Evolutionary conservation across 441 rosid genomes (phyloP).

Genomic region (Euphorbia schlechtendalii): DNA sequence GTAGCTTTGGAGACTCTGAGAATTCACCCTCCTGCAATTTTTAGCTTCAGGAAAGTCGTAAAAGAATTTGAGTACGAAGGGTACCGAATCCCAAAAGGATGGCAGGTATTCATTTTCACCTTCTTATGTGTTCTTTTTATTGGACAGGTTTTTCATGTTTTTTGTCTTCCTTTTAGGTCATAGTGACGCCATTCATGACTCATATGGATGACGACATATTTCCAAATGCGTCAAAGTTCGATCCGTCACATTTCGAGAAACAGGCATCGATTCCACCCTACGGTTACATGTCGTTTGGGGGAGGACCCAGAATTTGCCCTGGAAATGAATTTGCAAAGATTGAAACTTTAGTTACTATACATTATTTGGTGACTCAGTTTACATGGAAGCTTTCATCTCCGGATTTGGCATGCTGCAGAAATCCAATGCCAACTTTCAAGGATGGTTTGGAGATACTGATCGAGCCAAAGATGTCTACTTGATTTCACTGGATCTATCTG

Average conservation of each 20-base stretch:
- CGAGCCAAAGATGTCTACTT: conserved; percentile 12
- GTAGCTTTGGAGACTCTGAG: neutral
- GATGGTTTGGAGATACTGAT: conserved; percentile 18
- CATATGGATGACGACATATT: conserved; percentile 7
- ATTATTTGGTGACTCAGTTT: conserved; percentile 28
- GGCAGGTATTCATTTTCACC: neutral
- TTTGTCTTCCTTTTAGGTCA: neutral
- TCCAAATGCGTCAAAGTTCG: conserved; percentile 3
- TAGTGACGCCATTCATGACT: neutral
- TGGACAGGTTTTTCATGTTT: neutral
- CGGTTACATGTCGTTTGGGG: conserved; percentile 26
- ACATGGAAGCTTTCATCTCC: conserved; percentile 14
- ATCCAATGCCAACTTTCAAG: conserved; percentile 24
- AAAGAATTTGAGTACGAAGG: neutral
- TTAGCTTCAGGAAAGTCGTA: neutral
- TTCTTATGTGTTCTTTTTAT: neutral
- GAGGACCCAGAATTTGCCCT: conserved; percentile 28
- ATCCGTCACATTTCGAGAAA: neutral
- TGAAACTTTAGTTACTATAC: conserved; percentile 24
- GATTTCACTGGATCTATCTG: too few species aligned
- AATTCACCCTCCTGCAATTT: neutral
- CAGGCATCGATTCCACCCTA: conserved; percentile 15
- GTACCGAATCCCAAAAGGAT: neutral
- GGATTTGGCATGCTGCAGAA: conserved; percentile 9
- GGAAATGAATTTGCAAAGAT: conserved; percentile 35